Base-by-base conservation (phyloP, 495 filamentous ascomycete species). In the Choiromyces venosus region DNA sequence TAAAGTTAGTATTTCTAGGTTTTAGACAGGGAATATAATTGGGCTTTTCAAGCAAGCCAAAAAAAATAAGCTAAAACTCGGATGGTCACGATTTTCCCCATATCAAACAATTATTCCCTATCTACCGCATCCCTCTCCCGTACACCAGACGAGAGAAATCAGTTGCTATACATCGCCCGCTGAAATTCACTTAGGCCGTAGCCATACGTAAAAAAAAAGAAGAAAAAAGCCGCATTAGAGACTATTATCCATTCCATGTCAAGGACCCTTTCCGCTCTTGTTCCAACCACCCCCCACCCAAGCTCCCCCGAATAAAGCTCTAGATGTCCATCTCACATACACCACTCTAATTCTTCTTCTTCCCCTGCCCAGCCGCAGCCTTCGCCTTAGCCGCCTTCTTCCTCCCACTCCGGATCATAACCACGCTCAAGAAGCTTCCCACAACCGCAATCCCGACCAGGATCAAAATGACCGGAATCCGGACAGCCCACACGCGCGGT, bases 341-440 rank as follows among this genome's bases (percentile, higher is more conserved):
- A 66, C 65, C 67, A 44, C 29, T 65, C 68, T 73, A 64, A 73
- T 75, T 74, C 84, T 87, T 91, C 84, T 89, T 89, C 87, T 93
- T 92, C 82, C 89, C 88, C 82, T 86, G 87, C 66, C 88, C 86
- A 38, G 89, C 90, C 64, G 86, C 87, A 52, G 89, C 89, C 84
- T 91, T 92, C 68, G 92, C 92, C 87, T 97, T 97, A 70, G 92
- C 90, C 2, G 93, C 92, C 87, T 96, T 96, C 89, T 97, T 97
- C 82, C 91, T 86, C 87, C 97, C 97, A 86, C 93, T 97, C 82
- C 93, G 89, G 84, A 99, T 97, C 95, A 99, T 99, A 78, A 98
- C 94, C 79, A 97, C 90, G 78, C 91, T 90, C 79, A 99, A 87
- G 85, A 99, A 98, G 70, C 92, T 95, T 52, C 96, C 96, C 44